Base-by-base conservation (phyloP, 139 green algal species). In the Chlorella sp. region DNA sequence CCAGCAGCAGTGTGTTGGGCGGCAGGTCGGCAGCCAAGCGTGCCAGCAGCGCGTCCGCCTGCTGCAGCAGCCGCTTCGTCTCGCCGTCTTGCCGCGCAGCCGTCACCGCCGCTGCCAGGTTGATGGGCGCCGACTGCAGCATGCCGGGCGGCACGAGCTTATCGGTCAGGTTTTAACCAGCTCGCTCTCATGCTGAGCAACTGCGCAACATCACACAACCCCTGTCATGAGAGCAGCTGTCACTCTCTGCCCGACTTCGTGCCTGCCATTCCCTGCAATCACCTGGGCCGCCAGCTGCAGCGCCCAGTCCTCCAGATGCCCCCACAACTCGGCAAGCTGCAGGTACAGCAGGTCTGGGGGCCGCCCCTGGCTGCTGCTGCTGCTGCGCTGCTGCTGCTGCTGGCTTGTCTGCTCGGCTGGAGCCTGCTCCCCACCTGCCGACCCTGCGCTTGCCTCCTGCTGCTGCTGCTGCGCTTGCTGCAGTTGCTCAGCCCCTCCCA, bases 291-390 rank as follows among this genome's bases (percentile, higher is more conserved):
- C 74, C 55, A 81, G 20, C 9, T 32, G 32, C 36, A 55, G 69
- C 69, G 72, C 72, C 17, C 41, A 17, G 2, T 65, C 74, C 34
- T 81, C 21, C 32, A 81, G 13, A 21, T 69, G 55, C 55, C 56
- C n/a, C 74, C 74, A 81, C 32, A 71, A 36, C 3, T 81, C 74
- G 1, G 56, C 74, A 23, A 81, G 34, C 17, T 81, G 74, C 55
- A 71, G 26, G 56, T 36, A 81, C 23, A 81, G 60, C 74, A 81
- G 36, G 21, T 81, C 51, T 1, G 56, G 56, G 25, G 74, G 55
- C 56, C n/a, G 62, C 18, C 12, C 1, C 4, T 41, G 73, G 74
- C 51, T 32, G 47, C 16, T 20, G 6, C 47, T 64, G 44, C 51
- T 67, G 73, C 16, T 38, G 69, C 4, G 69, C 69, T 34, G 36